Percentiles rank a stretch among this genome's conserved stretches.
Evolutionary conservation across 176 grass and related monocot genomes (phyloP).

Genomic region (Alloteropsis semialata): DNA sequence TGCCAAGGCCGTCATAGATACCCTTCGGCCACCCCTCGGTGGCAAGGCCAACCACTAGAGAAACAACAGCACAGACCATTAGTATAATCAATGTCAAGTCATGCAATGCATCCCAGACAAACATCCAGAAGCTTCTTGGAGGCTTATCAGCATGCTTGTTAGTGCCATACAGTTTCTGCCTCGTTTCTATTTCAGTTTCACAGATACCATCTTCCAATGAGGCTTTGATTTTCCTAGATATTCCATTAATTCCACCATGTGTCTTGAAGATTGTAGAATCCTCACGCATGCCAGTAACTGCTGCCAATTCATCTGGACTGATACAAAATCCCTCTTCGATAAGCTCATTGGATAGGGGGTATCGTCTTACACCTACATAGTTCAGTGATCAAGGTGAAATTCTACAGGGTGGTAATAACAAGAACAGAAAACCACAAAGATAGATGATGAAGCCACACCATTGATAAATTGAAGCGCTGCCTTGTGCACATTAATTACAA

Average conservation of each 20-base stretch:
- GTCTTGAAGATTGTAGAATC: conserved; percentile 35
- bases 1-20: conserved; percentile 80
- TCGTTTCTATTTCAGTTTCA: conserved; percentile 46
- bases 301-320: conserved; percentile 78
- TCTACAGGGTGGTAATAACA: background rate
- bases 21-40: conserved; percentile 90
- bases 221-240: conserved; percentile 68
- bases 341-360: conserved; percentile 50
- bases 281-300: conserved; percentile 45
- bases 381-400: conserved; percentile 24
- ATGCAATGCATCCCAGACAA: conserved; percentile 92
- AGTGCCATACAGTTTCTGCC: conserved; percentile 64
- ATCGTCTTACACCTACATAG: conserved; percentile 41
- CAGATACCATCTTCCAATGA: conserved; percentile 57
- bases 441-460: conserved; percentile 32
- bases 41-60: conserved; percentile 66
- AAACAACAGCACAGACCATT: conserved; percentile 68
- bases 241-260: conserved; percentile 58
- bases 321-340: conserved; percentile 64
- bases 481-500: conserved; percentile 69
- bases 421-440: background rate
- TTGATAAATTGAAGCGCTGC: conserved; percentile 77
- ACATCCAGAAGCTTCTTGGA: conserved; percentile 82
- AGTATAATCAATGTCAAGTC: conserved; percentile 85
- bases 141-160: conserved; percentile 69